Evolutionary conservation across 2,329 filamentous ascomycete genomes (phyloP), one percentile per base, ranked within the genome.

Genomic region (Teratosphaeria viscida): DNA sequence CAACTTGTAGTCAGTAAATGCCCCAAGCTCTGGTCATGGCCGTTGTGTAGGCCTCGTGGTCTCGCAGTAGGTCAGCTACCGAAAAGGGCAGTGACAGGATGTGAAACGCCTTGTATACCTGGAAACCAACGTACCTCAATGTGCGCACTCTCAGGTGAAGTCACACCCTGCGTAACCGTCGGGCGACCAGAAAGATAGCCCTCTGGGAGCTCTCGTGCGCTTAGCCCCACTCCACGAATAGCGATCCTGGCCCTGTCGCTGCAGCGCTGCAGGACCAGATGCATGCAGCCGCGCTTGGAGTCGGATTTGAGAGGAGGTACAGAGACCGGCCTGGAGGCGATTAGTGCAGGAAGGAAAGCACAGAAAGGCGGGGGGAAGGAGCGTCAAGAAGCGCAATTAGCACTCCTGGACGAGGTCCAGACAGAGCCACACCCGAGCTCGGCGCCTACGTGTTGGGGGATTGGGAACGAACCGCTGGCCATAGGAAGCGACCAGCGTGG

Each of bases 251-350:
- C 58, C 27, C 52, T 57, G 58, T 59, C 34, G 64, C 59, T 65
- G 66, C 65, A 65, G 60, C 34, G 64, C 59, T 65, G 66, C 65
- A 65, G 60, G 39, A 61, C 60, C 57, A 61, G 64, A 73, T 75
- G 75, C 75, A 77, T 73, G 73, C 72, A 76, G 71, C 73, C 73
- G 74, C 70, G 70, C 65, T 65, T 64, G 68, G 66, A 67, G 61
- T 59, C 54, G 55, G 61, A 56, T 57, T 58, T 56, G 58, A 57
- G 55, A 54, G 47, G 52, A 62, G 54, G 61, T 60, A 63, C 61
- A 67, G 59, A 59, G 60, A 59, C 23, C 58, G 55, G 59, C 55
- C 63, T 66, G 67, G 66, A 69, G 65, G 62, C 55, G 56, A 60
- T 23, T 2, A 23, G 57, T 52, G 60, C 62, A 63, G 62, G 62